Conservation (phyloP, 2,329 filamentous ascomycete species). For the Aspergillus sp. region DNA sequence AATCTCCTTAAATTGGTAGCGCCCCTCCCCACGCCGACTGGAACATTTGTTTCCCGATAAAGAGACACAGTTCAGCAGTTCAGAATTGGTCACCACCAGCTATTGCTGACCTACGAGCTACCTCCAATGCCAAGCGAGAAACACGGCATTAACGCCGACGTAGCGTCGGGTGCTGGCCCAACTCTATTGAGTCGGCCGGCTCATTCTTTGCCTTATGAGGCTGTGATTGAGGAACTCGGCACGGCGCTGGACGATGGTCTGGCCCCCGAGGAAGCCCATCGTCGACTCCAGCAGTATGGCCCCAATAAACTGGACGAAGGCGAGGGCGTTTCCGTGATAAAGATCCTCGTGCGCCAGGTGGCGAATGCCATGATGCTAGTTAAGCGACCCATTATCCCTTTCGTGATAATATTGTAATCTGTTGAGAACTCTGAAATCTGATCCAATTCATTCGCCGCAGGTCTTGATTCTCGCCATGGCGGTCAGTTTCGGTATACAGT, state of each 20-base stretch:
- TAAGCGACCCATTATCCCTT: constrained; percentile 22
- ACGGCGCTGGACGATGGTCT: constrained; percentile 58
- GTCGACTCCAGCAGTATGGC: constrained; percentile 56
- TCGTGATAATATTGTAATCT: neutral
- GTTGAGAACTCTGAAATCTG: constrained; percentile 17
- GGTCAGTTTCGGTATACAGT: constrained; percentile 42
- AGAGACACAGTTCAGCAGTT: too few relatives aligned
- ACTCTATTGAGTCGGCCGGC: constrained; percentile 54
- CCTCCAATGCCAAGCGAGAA: too few relatives aligned
- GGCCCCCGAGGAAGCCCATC: constrained; percentile 52
- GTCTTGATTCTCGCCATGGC: constrained; percentile 73
- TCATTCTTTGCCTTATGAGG: constrained; percentile 55
- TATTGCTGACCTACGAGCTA: too few relatives aligned
- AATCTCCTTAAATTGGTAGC: too few relatives aligned
- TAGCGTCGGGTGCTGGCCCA: constrained; percentile 22
- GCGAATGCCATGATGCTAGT: constrained; percentile 69
- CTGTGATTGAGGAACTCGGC: constrained; percentile 55
- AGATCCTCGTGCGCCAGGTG: constrained; percentile 65
- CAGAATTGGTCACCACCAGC: too few relatives aligned
- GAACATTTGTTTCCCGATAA: too few relatives aligned
- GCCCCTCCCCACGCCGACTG: too few relatives aligned
- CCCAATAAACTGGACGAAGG: constrained; percentile 65
- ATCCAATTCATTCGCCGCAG: constrained; percentile 51
- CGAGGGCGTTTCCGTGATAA: constrained; percentile 65
- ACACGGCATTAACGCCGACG: neutral